Base-by-base conservation (phyloP, 176 grass and related monocot genomes). In the Oryza punctata region DNA sequence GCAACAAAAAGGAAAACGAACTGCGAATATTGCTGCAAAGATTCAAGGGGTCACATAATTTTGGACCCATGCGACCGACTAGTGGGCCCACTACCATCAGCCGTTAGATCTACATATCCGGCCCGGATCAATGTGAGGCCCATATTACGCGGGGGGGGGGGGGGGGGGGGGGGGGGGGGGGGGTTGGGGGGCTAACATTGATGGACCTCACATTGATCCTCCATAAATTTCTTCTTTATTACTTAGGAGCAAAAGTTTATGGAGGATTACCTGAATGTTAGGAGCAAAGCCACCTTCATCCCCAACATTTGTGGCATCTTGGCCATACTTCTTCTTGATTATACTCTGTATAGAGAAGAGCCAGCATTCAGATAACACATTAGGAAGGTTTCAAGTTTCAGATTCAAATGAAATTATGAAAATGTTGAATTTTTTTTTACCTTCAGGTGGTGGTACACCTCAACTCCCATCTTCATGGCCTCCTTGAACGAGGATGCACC, bases 221-320 rank as follows among this genome's bases (percentile, higher is more conserved):
- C n/a, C n/a, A n/a, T n/a, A n/a, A n/a, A n/a, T n/a, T n/a, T n/a
- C n/a, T n/a, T n/a, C n/a, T n/a, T n/a, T n/a, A n/a, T n/a, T n/a
- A n/a, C n/a, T n/a, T n/a, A n/a, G n/a, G n/a, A n/a, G n/a, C 33
- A 35, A 9, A 59, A 45, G 67, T 12, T 46, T 33, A 66, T 29
- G 13, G 19, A 16, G 15, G 2, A 60, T 78, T 73, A 97, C 95
- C 95, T 98, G 95, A 82, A 98, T 94, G 87, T 93, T 98, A 59
- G 95, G 95, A 21, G 95, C 95, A 85, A 98, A 98, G 67, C 95
- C 95, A 79, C 95, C 95, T 83, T 98, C 95, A 60, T 98, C 95
- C 46, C 95, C 95, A 49, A 98, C 95, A 82, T 98, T 98, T 25
- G 92, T 98, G 65, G 95, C 95, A 82, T 98, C 95, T 67, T 98